Evolutionary conservation across 2,329 filamentous ascomycete species (phyloP).

Genomic region (Akanthomyces muscarius): DNA sequence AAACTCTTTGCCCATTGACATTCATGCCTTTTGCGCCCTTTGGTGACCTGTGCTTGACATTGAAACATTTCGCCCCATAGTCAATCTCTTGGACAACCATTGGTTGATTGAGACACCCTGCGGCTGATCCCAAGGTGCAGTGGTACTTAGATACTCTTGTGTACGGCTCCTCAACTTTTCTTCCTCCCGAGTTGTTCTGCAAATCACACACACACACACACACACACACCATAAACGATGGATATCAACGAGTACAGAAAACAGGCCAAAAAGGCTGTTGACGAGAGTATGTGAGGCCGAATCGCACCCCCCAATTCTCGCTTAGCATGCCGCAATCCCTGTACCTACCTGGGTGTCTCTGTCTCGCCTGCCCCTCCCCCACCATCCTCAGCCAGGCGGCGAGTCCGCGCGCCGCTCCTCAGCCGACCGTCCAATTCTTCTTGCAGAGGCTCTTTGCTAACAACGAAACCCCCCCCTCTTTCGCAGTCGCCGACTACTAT

Average conservation of each 20-base stretch:
- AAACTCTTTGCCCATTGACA: not conserved
- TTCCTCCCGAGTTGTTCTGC: not conserved
- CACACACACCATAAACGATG: conserved; percentile 48
- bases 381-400: conserved; percentile 3
- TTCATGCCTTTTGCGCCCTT: not conserved
- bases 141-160: not conserved
- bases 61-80: not conserved
- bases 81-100: not conserved
- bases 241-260: conserved; percentile 72
- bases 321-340: not conserved
- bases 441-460: not conserved
- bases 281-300: conserved; percentile 63
- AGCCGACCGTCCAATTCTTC: not conserved
- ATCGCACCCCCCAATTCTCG: conserved; percentile 9
- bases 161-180: too few species aligned
- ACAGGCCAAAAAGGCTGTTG: conserved; percentile 73
- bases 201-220: not conserved
- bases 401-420: not conserved
- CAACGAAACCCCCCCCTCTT: not conserved
- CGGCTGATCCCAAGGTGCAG: not conserved
- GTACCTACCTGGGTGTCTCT: too few species aligned
- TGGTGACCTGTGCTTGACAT: not conserved
- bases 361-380: conserved; percentile 4
- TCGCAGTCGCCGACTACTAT: conserved; percentile 78
- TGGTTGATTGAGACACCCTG: not conserved